These are phyloP conservation scores for Monosporascus sp. DNA, from an alignment of 2,329 filamentous ascomycete species.

Conservation along the genomic window DNA sequence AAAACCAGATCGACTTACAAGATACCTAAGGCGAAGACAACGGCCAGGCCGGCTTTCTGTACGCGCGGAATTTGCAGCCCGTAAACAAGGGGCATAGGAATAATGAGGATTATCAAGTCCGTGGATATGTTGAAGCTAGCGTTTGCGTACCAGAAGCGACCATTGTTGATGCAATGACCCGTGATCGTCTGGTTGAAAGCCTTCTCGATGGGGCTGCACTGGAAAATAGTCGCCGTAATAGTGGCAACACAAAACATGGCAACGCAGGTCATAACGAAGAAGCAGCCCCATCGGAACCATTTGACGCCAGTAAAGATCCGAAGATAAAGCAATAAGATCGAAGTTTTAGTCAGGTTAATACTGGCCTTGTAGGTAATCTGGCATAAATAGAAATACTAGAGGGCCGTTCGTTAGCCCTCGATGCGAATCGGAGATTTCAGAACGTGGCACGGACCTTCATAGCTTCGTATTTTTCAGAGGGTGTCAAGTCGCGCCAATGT, in stretches of 20 bases:
- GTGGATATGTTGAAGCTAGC: constrained; percentile 36
- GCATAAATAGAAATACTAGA: constrained; percentile 25
- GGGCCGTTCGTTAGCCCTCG: background rate
- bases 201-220: constrained; percentile 25
- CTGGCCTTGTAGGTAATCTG: constrained; percentile 29
- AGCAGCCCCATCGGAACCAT: constrained; percentile 25
- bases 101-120: constrained; percentile 33
- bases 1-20: constrained; percentile 27
- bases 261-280: constrained; percentile 17
- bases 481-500: constrained; percentile 14
- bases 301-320: constrained; percentile 25
- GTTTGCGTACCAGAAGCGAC: constrained; percentile 37
- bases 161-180: constrained; percentile 31
- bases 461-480: constrained; percentile 14
- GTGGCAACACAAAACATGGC: constrained; percentile 22
- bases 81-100: constrained; percentile 37
- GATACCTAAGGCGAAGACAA: constrained; percentile 35
- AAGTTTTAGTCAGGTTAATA: constrained; percentile 28
- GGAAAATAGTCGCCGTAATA: constrained; percentile 25
- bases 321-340: constrained; percentile 27
- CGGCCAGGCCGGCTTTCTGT: constrained; percentile 34
- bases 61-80: constrained; percentile 31
- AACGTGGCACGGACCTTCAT: constrained; percentile 17
- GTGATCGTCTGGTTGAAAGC: constrained; percentile 23
- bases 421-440: background rate